Evolutionary conservation across 192 early-diverging fungal genomes (phyloP), one percentile per base, ranked within the genome.

Genomic region (Martensiomyces pterosporus): DNA sequence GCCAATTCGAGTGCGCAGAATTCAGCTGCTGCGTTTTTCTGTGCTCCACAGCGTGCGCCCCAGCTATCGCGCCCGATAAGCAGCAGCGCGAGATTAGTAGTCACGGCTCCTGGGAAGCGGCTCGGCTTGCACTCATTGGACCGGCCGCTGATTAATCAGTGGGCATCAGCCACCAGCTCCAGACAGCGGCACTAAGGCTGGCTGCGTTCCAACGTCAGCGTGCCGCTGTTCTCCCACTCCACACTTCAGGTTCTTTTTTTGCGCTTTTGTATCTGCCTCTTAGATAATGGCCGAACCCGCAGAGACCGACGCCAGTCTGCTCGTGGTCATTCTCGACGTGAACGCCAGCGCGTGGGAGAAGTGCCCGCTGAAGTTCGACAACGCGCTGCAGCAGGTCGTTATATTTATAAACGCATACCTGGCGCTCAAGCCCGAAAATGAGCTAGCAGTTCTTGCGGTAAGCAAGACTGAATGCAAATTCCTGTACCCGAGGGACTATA

Each of bases 371-470:
- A 58, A 80, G 2, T 67, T 95, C 6, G 79, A 77, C 59, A 65
- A 80, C 18, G 84, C 84, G 1, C 60, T 96, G 13, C 80, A 85
- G 40, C 90, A 94, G 44, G 75, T 87, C 25, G 47, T 93, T 19
- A 76, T 91, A 7, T 93, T 96, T 45, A 80, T 98, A 41, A 96
- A 98, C 64, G 95, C 93, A 6, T 91, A 93, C 64, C 64, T 98
- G 48, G 89, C 91, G 12, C 78, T 92, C 16, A 85, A 88, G 27
- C 85, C 90, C 37, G 88, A 94, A 47, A 96, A 93, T 57, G 72
- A 79, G 43, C 70, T 98, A n/a, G 90, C 85, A 0, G 83, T 93
- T 1, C 82, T 98, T 13, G 92, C 88, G 0, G 43, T 62, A 24
- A 67, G 29, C 37, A 49, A 56, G 38, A 36, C 33, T 19, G 53